Evolutionary conservation across 148 eudicot species (phyloP).

Genomic region (Silene conica): DNA sequence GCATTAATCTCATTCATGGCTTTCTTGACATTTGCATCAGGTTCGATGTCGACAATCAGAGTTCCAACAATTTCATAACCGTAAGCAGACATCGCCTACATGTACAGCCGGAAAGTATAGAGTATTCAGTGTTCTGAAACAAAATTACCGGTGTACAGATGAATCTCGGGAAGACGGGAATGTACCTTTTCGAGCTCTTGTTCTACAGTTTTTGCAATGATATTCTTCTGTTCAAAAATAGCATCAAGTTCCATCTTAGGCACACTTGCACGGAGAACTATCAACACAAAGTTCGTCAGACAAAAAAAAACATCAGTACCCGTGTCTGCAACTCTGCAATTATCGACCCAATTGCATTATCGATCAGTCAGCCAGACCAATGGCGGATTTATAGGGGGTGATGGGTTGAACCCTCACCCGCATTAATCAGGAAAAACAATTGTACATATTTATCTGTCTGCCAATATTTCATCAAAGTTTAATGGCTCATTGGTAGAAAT

Average conservation of each 20-base stretch:
- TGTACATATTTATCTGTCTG: no score
- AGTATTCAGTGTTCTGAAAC: no score
- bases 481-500: no score
- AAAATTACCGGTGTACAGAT: no score
- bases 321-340: neutral
- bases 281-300: neutral
- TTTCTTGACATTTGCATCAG: conserved; percentile 67
- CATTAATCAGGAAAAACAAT: no score
- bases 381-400: no score
- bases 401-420: no score
- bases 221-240: conserved; percentile 68
- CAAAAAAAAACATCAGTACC: neutral
- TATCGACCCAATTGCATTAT: no score
- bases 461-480: no score
- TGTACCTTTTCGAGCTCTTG: conserved; percentile 57
- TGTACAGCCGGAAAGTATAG: conserved; percentile 2
- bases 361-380: no score
- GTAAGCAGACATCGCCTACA: conserved; percentile 71
- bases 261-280: conserved; percentile 66
- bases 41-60: conserved; percentile 68
- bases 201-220: conserved; percentile 64
- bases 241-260: conserved; percentile 63
- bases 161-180: no score
- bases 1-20: conserved; percentile 93
- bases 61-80: conserved; percentile 74